Percentiles rank a stretch among this genome's conserved stretches.
These are phyloP conservation scores for Neurospora pannonica DNA, from an alignment of 495 filamentous ascomycete genomes.

Conservation along the genomic window DNA sequence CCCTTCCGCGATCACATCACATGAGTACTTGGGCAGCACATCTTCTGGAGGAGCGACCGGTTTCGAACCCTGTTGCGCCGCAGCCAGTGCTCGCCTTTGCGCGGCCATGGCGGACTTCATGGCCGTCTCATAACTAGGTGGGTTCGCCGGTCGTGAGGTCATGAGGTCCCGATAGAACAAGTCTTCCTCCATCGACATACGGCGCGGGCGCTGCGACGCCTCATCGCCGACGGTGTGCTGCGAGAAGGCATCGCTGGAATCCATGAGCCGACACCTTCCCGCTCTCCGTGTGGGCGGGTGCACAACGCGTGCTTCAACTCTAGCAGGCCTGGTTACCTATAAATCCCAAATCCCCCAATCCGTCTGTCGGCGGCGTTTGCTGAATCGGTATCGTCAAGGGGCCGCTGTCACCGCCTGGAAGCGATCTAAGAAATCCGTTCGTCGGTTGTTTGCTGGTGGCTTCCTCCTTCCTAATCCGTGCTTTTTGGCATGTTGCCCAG, in stretches of 20 bases:
- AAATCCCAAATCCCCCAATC: neutral
- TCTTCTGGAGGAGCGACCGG: conserved; percentile 17
- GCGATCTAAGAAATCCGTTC: neutral
- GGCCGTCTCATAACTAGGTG: conserved; percentile 28
- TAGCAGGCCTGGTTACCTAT: neutral
- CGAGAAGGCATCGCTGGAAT: conserved; percentile 24
- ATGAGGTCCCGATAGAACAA: conserved; percentile 28
- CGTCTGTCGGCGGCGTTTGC: neutral
- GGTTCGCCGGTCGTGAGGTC: conserved; percentile 25
- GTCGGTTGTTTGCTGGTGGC: conserved; percentile 1
- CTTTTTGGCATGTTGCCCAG: conserved; percentile 16
- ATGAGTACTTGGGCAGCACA: conserved; percentile 45
- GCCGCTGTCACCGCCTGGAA: conserved; percentile 1
- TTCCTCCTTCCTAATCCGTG: conserved; percentile 16
- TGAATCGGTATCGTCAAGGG: neutral
- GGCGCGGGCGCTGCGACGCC: conserved; percentile 19
- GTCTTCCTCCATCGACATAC: conserved; percentile 33
- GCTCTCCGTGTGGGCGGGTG: neutral
- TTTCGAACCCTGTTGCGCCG: neutral
- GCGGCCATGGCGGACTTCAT: conserved; percentile 21
- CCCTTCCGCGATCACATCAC: conserved; percentile 41
- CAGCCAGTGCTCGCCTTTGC: conserved; percentile 22
- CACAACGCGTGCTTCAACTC: neutral
- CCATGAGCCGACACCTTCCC: neutral
- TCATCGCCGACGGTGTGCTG: conserved; percentile 19